Base-by-base conservation (phyloP, 192 early-diverging fungal species). In the Anaeromyces robustus region DNA sequence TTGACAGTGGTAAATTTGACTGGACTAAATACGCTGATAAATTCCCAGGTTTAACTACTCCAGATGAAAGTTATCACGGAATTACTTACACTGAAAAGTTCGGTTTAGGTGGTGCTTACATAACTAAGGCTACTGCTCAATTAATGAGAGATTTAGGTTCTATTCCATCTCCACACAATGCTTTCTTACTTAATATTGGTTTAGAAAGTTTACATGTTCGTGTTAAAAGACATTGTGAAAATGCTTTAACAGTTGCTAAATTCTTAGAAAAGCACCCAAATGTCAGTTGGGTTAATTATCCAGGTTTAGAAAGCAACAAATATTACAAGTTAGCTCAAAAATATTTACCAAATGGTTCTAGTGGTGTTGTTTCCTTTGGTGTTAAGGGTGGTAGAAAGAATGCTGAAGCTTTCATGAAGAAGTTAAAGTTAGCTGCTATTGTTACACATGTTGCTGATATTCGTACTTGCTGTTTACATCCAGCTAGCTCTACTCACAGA, bases 21-120 rank as follows among this genome's bases (percentile, higher is more conserved):
- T 96, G 95, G 95, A 92, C 90, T 84, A 96, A 94, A n/a, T 68
- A 68, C 26, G 18, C 52, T 85, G 95, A 94, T 80, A 87, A 89
- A 30, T 98, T 96, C 90, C 94, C 95, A 14, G 87, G 85, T 30
- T 97, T 98, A 83, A 96, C 95, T 19, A 92, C 94, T 80, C 95
- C 95, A 12, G 87, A 88, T 17, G 90, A 90, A 13, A 91, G 94
- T 77, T 96, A 97, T 85, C 94, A 97, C 83, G 96, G 95, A 32
- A 83, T 96, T n/a, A 68, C 52, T n/a, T 68, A 68, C 26, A 68
- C 52, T 68, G 26, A 68, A n/a, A 68, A 22, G 11, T 68, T 68
- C 11, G 52, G 52, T n/a, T 68, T 68, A 68, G 52, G 6, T 9
- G 52, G 52, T 68, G 52, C 52, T n/a, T 68, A 68, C 52, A 68